Base-by-base conservation (phyloP, 2,329 filamentous ascomycete species). In the Fusarium virguliforme region DNA sequence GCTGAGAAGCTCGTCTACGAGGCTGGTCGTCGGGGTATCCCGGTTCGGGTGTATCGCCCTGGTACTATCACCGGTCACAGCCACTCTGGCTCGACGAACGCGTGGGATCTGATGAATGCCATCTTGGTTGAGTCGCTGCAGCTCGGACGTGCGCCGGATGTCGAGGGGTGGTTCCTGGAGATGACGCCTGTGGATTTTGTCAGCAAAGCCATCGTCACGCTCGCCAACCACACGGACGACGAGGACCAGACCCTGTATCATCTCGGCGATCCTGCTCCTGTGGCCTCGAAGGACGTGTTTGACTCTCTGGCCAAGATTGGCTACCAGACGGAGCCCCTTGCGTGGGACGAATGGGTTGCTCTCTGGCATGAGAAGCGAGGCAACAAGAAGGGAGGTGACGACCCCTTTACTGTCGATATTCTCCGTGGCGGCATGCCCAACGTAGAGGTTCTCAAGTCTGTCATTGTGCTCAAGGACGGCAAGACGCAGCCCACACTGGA, bases 111-210 rank as follows among this genome's bases (percentile, higher is more conserved):
- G 22, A 83, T 95, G 50, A 93, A 91, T 58, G 92, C 93, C 0
- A 79, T 95, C 62, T 86, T 95, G 28, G 91, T 94, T 2, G 93
- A 95, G 77, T 94, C 92, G 0, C 85, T 95, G 38, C 89, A 92
- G 58, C 85, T 95, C 4, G 92, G 92, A 6, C 87, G 88, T 71
- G 88, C 88, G 1, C 92, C 93, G 0, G 86, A 92, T 59, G 89
- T 94, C 4, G 86, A 91, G 55, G 90, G 90, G 43, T 95, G 93
- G 93, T 88, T 90, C 55, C 88, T 92, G 1, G 93, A 95, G 81
- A 95, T 95, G 92, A 94, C 93, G 0, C 92, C 93, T 0, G 93
- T 94, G 13, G 92, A 95, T 79, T 94, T 93, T 75, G 92, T 94
- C 64, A 92, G 90, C 81, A 90, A 89, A 69, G 89, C 92, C 4